phyloP scores from a whole-genome alignment of 768 basidiomycete species.

The Sporobolomyces roseus region DNA sequence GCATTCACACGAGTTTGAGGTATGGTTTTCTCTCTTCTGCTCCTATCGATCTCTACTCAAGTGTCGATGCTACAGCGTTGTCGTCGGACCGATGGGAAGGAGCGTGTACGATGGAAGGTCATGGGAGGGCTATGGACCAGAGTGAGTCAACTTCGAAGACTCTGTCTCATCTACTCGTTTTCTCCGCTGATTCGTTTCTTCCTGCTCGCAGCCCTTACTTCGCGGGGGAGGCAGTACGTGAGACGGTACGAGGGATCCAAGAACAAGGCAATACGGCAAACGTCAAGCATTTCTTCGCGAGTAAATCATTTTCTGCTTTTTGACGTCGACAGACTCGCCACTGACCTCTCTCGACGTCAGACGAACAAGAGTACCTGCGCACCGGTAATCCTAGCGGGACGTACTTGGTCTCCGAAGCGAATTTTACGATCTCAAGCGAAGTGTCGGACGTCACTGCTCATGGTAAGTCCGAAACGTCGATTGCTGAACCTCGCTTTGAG shows the following conservation, averaged over 20 bases:
- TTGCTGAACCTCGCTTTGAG: no score
- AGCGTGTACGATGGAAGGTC: conserved; percentile 7
- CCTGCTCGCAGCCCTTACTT: no score
- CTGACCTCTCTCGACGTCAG: neutral
- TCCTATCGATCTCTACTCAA: neutral
- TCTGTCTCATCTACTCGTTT: no score
- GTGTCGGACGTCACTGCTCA: conserved; percentile 46
- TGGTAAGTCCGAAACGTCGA: no score
- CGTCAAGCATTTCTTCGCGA: conserved; percentile 14
- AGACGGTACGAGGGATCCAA: conserved; percentile 38
- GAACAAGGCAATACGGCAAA: conserved; percentile 30
- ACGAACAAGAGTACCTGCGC: conserved; percentile 53
- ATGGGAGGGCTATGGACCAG: conserved; percentile 28
- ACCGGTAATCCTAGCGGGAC: conserved; percentile 14
- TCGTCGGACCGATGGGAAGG: conserved; percentile 13
- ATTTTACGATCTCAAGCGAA: conserved; percentile 55
- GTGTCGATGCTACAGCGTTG: conserved; percentile 47
- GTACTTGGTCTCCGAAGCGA: conserved; percentile 34
- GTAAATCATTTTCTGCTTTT: neutral
- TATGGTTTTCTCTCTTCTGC: neutral
- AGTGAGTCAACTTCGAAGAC: no score
- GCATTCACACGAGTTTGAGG: conserved; percentile 57
- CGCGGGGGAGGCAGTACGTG: conserved; percentile 5
- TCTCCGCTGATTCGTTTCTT: no score
- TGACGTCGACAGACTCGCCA: no score